A percentile compares a stretch with the other conserved stretches of the same genome.
Conservation (phyloP, 257 asterid species). For the Schizonepeta tenuifolia region DNA sequence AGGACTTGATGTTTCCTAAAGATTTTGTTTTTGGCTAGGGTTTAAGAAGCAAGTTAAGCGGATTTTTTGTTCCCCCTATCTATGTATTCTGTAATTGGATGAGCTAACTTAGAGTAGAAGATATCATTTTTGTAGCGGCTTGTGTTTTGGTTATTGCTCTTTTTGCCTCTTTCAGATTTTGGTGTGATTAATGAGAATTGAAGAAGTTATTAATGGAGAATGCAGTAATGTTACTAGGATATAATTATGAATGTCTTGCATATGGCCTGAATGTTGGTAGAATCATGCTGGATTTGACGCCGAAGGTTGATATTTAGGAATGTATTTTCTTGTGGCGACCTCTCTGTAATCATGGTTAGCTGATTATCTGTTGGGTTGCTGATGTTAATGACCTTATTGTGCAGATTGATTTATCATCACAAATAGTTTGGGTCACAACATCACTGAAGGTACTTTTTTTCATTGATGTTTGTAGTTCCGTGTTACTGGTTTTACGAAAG, state of each 20-base stretch:
- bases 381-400: conserved; percentile 33
- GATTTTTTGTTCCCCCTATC: background rate
- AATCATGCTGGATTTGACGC: conserved; percentile 7
- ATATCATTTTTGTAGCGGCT: background rate
- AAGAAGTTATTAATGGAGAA: background rate
- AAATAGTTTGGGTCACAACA: conserved; percentile 54
- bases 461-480: conserved; percentile 16
- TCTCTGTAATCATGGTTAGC: background rate
- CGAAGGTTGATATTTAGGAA: background rate
- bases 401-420: conserved; percentile 97
- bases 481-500: conserved; percentile 3
- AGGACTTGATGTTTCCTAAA: background rate
- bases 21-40: conserved; percentile 28
- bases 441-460: conserved; percentile 65
- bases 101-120: conserved; percentile 11
- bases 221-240: conserved; percentile 9
- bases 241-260: background rate
- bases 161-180: background rate
- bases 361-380: conserved; percentile 27
- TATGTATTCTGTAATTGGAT: conserved; percentile 2
- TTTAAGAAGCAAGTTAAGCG: conserved; percentile 28
- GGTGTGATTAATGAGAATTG: conserved; percentile 18
- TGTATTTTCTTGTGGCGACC: background rate
- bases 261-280: conserved; percentile 16
- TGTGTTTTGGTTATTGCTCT: background rate